phyloP scores from a whole-genome alignment of 1,284 basidiomycete species.

The Rhodotorula sp. region DNA sequence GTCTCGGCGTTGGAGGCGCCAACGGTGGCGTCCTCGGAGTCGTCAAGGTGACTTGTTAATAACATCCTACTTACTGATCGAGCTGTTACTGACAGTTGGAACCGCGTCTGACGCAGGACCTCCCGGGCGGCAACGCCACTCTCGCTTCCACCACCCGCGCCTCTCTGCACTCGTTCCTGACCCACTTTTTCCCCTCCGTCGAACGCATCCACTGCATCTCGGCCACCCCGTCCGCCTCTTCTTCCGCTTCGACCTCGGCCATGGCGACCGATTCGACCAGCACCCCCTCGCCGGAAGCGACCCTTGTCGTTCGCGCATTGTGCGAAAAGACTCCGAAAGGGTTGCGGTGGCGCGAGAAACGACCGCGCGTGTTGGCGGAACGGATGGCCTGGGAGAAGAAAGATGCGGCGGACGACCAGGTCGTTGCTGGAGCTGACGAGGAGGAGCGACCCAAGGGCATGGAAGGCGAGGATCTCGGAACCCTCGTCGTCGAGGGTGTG shows the following conservation, averaged over 20 bases:
- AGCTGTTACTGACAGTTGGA: conserved; percentile 2
- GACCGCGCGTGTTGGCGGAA: conserved; percentile 79
- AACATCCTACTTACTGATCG: conserved; percentile 36
- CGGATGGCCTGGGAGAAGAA: conserved; percentile 46
- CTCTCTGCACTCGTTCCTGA: conserved; percentile 85
- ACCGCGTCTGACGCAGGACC: conserved; percentile 40
- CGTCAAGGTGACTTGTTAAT: conserved; percentile 58
- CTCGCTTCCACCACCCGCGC: conserved; percentile 61
- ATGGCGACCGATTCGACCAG: conserved; percentile 22
- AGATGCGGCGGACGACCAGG: background rate
- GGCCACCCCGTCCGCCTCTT: conserved; percentile 52
- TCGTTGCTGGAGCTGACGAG: conserved; percentile 43
- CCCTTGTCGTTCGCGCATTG: conserved; percentile 68
- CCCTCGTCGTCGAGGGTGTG: conserved; percentile 74
- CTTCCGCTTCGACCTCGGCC: conserved; percentile 54
- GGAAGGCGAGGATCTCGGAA: conserved; percentile 50
- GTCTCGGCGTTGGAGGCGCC: conserved; percentile 55
- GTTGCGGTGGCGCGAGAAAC: conserved; percentile 76
- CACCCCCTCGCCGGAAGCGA: conserved; percentile 57
- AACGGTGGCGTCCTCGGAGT: conserved; percentile 68
- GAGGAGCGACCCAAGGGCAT: conserved; percentile 55
- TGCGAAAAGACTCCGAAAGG: conserved; percentile 69
- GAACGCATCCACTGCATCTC: conserved; percentile 58
- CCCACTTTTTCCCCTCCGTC: conserved; percentile 90
- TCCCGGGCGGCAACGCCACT: conserved; percentile 57